These are phyloP conservation scores for Saccharomycopsis sp. DNA, from an alignment of 805 yeast genomes.

Conservation along the genomic window DNA sequence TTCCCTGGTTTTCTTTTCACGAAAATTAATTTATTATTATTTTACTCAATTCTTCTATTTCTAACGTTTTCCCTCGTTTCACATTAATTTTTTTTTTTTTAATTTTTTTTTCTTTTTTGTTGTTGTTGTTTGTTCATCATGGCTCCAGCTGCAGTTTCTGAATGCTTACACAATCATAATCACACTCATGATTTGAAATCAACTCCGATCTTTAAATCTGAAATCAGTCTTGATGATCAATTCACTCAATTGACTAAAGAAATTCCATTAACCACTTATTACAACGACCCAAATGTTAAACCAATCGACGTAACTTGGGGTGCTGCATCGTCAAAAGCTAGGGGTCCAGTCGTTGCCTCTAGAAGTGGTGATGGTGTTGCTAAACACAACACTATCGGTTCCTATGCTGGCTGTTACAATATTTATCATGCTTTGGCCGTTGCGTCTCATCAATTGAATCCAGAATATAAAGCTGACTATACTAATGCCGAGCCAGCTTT, in stretches of 20 bases:
- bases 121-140: conserved; percentile 13
- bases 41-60: too few relatives aligned
- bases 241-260: conserved; percentile 21
- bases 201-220: conserved; percentile 3
- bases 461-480: conserved; percentile 49
- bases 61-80: too few relatives aligned
- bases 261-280: conserved; percentile 45
- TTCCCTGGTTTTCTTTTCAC: background rate
- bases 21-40: too few relatives aligned
- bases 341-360: conserved; percentile 56
- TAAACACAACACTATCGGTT: conserved; percentile 58
- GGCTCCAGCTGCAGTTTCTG: conserved; percentile 27
- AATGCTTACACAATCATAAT: conserved; percentile 5
- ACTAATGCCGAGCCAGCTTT: conserved; percentile 60
- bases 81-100: background rate
- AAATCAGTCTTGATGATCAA: conserved; percentile 18
- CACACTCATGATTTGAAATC: conserved; percentile 3
- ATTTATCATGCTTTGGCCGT: conserved; percentile 61
- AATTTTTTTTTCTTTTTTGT: background rate
- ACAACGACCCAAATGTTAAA: conserved; percentile 41
- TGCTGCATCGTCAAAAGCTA: conserved; percentile 35
- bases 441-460: conserved; percentile 50
- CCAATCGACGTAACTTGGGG: conserved; percentile 53
- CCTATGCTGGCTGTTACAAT: conserved; percentile 57
- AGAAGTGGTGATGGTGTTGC: conserved; percentile 41